Percentiles rank a stretch among this genome's conserved stretches.
These are phyloP conservation scores for Camellia granthamiana DNA, from an alignment of 148 eudicot species.

Conservation along the genomic window DNA sequence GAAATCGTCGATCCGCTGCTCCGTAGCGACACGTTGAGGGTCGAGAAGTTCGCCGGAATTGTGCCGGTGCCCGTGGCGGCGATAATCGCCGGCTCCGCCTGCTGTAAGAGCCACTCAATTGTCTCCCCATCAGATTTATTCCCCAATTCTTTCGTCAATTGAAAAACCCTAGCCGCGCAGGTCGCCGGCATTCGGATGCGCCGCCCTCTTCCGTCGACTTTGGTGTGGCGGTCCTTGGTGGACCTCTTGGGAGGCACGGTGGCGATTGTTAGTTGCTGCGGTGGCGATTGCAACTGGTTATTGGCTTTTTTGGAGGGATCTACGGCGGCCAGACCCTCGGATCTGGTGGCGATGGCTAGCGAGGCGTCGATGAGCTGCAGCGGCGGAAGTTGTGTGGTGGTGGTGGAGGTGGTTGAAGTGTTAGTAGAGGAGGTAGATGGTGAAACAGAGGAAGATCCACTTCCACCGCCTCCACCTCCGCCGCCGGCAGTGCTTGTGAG, in stretches of 20 bases:
- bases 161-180: constrained; percentile 63
- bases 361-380: constrained; percentile 39
- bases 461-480: neutral
- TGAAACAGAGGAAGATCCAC: constrained; percentile 16
- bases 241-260: constrained; percentile 29
- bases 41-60: constrained; percentile 53
- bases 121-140: constrained; percentile 64
- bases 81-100: constrained; percentile 60
- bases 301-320: constrained; percentile 17
- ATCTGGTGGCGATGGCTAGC: constrained; percentile 46
- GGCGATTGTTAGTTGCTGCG: constrained; percentile 16
- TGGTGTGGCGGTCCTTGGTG: constrained; percentile 58
- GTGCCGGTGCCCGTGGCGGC: constrained; percentile 60
- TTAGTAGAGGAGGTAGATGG: constrained; percentile 6
- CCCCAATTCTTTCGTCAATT: constrained; percentile 46
- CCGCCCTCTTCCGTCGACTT: constrained; percentile 63
- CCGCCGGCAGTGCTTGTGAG: neutral
- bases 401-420: constrained; percentile 6
- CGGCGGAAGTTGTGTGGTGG: constrained; percentile 8
- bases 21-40: constrained; percentile 50
- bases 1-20: constrained; percentile 43
- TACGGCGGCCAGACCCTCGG: constrained; percentile 9
- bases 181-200: constrained; percentile 67
- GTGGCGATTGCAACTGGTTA: constrained; percentile 6
- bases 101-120: constrained; percentile 57